Percentiles rank a stretch among this genome's conserved stretches.
These are phyloP conservation scores for Albifimbria verrucaria DNA, from an alignment of 2,329 filamentous ascomycete genomes.

Conservation along the genomic window DNA sequence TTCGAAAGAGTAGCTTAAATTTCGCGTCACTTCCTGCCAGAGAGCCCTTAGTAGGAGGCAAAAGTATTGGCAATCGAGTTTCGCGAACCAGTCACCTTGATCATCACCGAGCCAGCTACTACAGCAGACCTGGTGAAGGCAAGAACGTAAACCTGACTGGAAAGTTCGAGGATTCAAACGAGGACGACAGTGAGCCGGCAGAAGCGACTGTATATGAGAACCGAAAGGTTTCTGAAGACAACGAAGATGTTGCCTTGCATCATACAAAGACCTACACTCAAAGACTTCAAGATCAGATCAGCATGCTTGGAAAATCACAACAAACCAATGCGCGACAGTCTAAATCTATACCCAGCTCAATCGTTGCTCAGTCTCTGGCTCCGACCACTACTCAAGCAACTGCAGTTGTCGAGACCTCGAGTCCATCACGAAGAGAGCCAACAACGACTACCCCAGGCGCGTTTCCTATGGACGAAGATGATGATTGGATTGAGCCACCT, in stretches of 20 bases:
- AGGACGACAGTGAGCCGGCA: constrained; percentile 50
- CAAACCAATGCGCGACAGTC: constrained; percentile 43
- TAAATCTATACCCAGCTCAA: constrained; percentile 42
- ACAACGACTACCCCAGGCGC: constrained; percentile 53
- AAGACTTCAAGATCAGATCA: constrained; percentile 88
- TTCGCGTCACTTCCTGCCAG: constrained; percentile 91
- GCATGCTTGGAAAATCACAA: constrained; percentile 60
- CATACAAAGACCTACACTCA: constrained; percentile 94
- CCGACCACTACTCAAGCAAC: constrained; percentile 22
- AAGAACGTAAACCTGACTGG: constrained; percentile 66
- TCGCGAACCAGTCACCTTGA: constrained; percentile 80
- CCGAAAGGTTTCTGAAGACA: constrained; percentile 34
- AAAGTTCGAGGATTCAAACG: constrained; percentile 41
- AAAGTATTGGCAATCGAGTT: constrained; percentile 70
- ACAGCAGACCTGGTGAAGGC: constrained; percentile 69
- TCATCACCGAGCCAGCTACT: constrained; percentile 67
- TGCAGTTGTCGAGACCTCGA: constrained; percentile 24
- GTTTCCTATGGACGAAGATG: constrained; percentile 55
- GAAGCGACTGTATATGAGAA: constrained; percentile 46
- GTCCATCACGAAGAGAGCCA: constrained; percentile 21
- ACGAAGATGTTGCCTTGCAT: constrained; percentile 36
- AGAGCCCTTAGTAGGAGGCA: constrained; percentile 80
- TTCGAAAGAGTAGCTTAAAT: constrained; percentile 91
- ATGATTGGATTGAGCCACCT: constrained; percentile 62
- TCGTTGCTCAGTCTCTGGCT: constrained; percentile 27